Conservation (phyloP, 441 rosid species). For the Metrosideros polymorpha region DNA sequence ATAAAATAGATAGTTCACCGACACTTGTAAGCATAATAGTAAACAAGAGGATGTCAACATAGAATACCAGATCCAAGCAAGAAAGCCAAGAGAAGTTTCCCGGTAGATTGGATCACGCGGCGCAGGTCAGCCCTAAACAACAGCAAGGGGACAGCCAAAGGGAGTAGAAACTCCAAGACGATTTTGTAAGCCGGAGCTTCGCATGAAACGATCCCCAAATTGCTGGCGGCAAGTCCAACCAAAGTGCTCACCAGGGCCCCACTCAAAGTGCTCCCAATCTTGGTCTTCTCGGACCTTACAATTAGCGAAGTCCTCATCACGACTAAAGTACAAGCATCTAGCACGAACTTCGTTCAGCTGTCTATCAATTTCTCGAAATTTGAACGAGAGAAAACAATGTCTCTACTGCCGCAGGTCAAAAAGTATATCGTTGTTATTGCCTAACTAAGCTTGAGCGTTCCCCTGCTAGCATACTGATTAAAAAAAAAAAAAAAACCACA, state of each 20-base stretch:
- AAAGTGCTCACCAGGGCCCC: constrained; percentile 74
- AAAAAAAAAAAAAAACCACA: no score
- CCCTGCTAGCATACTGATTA: no score
- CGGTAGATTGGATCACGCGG: constrained; percentile 54
- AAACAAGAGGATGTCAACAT: background rate
- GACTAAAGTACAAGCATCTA: background rate
- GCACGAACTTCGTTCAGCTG: background rate
- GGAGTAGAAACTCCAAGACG: constrained; percentile 58
- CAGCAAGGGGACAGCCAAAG: constrained; percentile 61
- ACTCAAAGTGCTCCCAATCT: constrained; percentile 59
- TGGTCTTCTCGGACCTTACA: constrained; percentile 75
- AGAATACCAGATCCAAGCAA: constrained; percentile 60
- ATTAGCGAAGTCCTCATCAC: background rate
- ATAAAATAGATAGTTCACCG: background rate
- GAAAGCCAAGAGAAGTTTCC: constrained; percentile 62
- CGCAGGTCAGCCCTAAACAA: constrained; percentile 78
- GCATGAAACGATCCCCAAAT: constrained; percentile 50
- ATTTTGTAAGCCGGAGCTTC: constrained; percentile 49
- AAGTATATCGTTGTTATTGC: background rate
- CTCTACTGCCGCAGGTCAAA: background rate
- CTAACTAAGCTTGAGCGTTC: background rate
- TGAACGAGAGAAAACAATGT: background rate
- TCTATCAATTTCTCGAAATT: background rate
- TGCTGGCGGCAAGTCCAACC: constrained; percentile 68
- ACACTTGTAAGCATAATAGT: background rate